phyloP scores from a whole-genome alignment of 208 protist genomes.

The Naegleria fowleri region DNA sequence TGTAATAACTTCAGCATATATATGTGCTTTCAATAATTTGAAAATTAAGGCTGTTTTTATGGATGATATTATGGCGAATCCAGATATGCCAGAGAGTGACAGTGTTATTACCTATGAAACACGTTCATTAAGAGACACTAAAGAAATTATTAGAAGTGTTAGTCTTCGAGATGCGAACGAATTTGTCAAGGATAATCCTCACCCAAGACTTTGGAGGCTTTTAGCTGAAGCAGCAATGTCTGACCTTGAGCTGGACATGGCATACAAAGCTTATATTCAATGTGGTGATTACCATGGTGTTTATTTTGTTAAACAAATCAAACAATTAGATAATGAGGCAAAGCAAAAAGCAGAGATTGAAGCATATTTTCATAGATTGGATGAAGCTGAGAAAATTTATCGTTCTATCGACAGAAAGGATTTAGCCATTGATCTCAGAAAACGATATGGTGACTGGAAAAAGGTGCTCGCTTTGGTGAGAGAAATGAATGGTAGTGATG shows the following conservation, averaged over 20 bases:
- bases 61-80: conserved; percentile 84
- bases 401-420: conserved; percentile 88
- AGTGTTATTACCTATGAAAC: conserved; percentile 77
- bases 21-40: conserved; percentile 83
- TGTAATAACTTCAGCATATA: conserved; percentile 68
- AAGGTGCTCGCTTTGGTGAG: conserved; percentile 81
- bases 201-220: conserved; percentile 80
- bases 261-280: conserved; percentile 86
- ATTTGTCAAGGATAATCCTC: conserved; percentile 82
- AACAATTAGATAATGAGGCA: conserved; percentile 70
- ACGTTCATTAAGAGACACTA: conserved; percentile 72
- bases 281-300: conserved; percentile 87
- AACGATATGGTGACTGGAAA: conserved; percentile 87
- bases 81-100: conserved; percentile 74
- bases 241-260: conserved; percentile 71
- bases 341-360: conserved; percentile 92
- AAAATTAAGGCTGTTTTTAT: conserved; percentile 75
- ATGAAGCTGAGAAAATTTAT: conserved; percentile 91
- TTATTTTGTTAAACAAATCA: conserved; percentile 88
- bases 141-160: conserved; percentile 54
- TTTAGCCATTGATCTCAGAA: conserved; percentile 82
- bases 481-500: conserved; percentile 81
- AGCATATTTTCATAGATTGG: conserved; percentile 86
- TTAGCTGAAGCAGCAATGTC: conserved; percentile 84
- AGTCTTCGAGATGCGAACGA: conserved; percentile 73